Evolutionary conservation across 345 rosid species (phyloP).

Genomic region (Melaleuca quinquenervia): DNA sequence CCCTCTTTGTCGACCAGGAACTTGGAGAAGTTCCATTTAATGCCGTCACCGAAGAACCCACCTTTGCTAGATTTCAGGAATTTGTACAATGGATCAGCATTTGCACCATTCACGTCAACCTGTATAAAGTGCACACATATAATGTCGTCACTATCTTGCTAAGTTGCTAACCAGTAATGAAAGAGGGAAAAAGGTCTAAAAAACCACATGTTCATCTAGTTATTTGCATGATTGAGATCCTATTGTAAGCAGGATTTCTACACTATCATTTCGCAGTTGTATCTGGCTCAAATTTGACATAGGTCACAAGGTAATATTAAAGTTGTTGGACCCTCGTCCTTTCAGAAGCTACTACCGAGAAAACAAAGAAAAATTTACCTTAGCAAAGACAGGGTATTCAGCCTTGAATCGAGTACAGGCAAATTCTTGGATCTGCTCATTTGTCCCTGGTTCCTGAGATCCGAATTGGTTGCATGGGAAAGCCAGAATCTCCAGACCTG

Average conservation of each 20-base stretch:
- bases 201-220: background rate
- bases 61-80: conserved; percentile 31
- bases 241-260: background rate
- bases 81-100: conserved; percentile 31
- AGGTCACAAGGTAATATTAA: background rate
- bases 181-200: background rate
- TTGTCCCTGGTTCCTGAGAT: conserved; percentile 32
- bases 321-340: background rate
- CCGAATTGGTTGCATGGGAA: conserved; percentile 39
- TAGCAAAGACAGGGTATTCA: conserved; percentile 4
- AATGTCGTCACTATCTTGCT: background rate
- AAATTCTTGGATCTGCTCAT: conserved; percentile 14
- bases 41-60: conserved; percentile 18
- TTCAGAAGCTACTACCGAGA: background rate
- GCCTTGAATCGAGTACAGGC: conserved; percentile 9
- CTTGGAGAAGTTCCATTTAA: conserved; percentile 44
- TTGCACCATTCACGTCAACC: conserved; percentile 33
- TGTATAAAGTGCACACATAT: background rate
- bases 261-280: background rate
- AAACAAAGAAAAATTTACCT: background rate
- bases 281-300: background rate
- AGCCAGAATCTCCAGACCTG: conserved; percentile 34
- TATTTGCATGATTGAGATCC: background rate
- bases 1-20: conserved; percentile 37
- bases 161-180: background rate